A percentile compares a stretch with the other conserved stretches of the same genome.
Evolutionary conservation across 2,329 filamentous ascomycete species (phyloP).

Genomic region (Neopestalotiopsis sp.): DNA sequence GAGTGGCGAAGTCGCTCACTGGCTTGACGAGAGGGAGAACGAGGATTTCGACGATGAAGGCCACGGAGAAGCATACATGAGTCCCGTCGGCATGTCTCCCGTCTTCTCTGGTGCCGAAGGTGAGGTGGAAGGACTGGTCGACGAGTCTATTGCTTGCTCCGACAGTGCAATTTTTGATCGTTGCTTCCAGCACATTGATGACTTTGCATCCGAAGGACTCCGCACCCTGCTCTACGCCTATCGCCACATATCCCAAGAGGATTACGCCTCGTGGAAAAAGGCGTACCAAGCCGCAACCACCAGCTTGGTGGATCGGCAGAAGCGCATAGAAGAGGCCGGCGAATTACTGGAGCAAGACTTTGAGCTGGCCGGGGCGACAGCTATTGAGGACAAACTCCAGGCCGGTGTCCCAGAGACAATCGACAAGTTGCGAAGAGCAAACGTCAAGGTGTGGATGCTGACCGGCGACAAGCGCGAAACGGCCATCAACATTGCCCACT

Average conservation of each 20-base stretch:
- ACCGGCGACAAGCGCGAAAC: conserved; percentile 94
- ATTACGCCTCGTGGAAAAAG: conserved; percentile 79
- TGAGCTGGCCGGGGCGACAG: conserved; percentile 84
- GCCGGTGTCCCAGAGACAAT: conserved; percentile 90
- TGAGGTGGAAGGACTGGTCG: conserved; percentile 57
- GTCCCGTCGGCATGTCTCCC: conserved; percentile 44
- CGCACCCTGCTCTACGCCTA: conserved; percentile 86
- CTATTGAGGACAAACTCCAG: conserved; percentile 93
- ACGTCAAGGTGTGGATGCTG: conserved; percentile 97
- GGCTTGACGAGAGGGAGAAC: conserved; percentile 40
- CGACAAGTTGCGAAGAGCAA: conserved; percentile 84
- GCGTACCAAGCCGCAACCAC: conserved; percentile 82
- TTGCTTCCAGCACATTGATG: conserved; percentile 88
- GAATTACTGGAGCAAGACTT: conserved; percentile 83
- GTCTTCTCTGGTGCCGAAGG: conserved; percentile 40
- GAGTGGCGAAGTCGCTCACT: conserved; percentile 40
- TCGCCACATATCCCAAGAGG: conserved; percentile 74
- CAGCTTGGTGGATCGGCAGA: conserved; percentile 79
- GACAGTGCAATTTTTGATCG: conserved; percentile 76
- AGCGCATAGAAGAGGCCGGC: conserved; percentile 78
- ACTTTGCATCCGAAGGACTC: conserved; percentile 85
- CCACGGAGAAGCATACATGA: conserved; percentile 28
- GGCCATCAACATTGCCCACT: conserved; percentile 90
- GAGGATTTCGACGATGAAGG: conserved; percentile 30
- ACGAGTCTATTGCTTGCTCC: conserved; percentile 64